Percentiles rank a stretch among this genome's conserved stretches.
Evolutionary conservation across 805 yeast species (phyloP).

Genomic region (Pichia exigua): DNA sequence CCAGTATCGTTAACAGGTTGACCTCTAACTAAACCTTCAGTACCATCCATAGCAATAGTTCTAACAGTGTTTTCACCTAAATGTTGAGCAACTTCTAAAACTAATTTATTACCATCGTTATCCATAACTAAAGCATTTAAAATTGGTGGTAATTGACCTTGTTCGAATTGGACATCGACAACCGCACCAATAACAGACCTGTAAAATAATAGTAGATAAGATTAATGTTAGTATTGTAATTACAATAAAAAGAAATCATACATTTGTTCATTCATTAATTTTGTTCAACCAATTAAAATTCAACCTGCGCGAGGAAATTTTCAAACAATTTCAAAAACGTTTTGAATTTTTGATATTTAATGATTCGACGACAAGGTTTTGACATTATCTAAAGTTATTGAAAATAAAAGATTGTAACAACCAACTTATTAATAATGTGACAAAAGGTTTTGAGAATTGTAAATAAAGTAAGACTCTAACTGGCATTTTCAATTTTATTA

Average conservation of each 20-base stretch:
- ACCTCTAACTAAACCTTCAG: slow-evolving; percentile 99
- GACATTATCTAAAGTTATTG: too few relatives aligned
- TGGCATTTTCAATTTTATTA: too few relatives aligned
- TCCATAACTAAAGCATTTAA: slow-evolving; percentile 91
- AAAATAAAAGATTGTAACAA: too few relatives aligned
- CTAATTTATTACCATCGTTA: slow-evolving; percentile 61
- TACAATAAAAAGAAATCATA: neutral
- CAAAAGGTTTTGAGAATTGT: neutral
- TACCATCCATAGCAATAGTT: slow-evolving; percentile 99
- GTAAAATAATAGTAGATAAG: slow-evolving; percentile 5
- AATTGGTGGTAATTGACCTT: slow-evolving; percentile 95
- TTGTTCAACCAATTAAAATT: neutral
- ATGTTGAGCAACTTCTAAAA: slow-evolving; percentile 98
- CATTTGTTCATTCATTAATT: neutral
- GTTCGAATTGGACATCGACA: slow-evolving; percentile 98
- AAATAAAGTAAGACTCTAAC: too few relatives aligned
- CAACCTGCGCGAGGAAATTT: neutral
- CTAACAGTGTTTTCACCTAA: slow-evolving; percentile 99
- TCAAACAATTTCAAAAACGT: neutral
- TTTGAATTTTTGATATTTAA: neutral
- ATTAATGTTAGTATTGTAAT: slow-evolving; percentile 17
- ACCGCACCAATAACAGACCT: slow-evolving; percentile 99
- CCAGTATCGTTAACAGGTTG: slow-evolving; percentile 88
- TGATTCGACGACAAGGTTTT: neutral
- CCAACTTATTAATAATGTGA: too few relatives aligned